Conservation (phyloP, 345 rosid species). For the Microthlaspi erraticum region DNA sequence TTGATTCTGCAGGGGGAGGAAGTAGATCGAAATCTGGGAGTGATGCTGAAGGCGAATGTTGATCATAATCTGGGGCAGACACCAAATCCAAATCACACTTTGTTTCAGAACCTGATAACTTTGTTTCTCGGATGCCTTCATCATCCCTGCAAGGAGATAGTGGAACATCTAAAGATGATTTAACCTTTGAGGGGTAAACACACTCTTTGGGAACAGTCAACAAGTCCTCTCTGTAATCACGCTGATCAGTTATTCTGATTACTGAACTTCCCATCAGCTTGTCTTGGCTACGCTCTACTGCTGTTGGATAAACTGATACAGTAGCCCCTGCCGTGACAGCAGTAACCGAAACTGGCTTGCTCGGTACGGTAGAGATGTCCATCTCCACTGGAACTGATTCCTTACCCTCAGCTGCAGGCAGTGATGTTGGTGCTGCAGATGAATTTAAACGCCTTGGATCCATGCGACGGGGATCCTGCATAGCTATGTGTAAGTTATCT, state of each 20-base stretch:
- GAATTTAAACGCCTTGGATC: constrained; percentile 79
- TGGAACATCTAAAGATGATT: constrained; percentile 54
- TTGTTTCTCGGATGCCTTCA: constrained; percentile 51
- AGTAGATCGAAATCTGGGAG: constrained; percentile 57
- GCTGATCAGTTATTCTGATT: constrained; percentile 52
- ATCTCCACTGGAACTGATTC: constrained; percentile 51
- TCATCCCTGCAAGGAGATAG: constrained; percentile 58
- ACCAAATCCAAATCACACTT: constrained; percentile 50
- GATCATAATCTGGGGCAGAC: constrained; percentile 57
- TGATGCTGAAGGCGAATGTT: constrained; percentile 53
- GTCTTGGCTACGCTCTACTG: constrained; percentile 51
- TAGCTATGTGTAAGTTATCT: constrained; percentile 40
- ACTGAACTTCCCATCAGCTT: constrained; percentile 52
- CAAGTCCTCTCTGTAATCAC: constrained; percentile 54
- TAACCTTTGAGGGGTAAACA: constrained; percentile 47
- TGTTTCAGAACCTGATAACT: constrained; percentile 53
- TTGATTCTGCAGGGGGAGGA: constrained; percentile 53
- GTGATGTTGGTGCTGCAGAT: constrained; percentile 52
- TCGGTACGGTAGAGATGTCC: constrained; percentile 55
- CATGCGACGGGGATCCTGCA: constrained; percentile 97
- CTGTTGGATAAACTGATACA: constrained; percentile 44
- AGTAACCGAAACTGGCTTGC: constrained; percentile 54
- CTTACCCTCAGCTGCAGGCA: constrained; percentile 54
- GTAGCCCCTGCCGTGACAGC: constrained; percentile 49
- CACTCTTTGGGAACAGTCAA: constrained; percentile 51